Evolutionary conservation across 306 rosid genomes (phyloP), one percentile per base, ranked within the genome.

Genomic region (Cyamopsis tetragonoloba): DNA sequence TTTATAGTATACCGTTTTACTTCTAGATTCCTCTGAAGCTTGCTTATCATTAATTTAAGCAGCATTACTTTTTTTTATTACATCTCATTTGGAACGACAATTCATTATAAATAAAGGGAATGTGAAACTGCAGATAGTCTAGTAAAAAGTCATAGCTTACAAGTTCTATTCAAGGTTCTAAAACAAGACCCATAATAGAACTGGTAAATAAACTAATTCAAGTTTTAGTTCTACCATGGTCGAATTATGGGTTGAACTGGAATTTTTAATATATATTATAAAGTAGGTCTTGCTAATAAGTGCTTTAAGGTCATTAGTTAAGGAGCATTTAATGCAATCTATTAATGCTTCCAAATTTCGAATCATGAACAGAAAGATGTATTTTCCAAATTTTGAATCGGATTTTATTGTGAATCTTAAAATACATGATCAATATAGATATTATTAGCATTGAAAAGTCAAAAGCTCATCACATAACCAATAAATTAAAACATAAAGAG

Each of bases 111-210:
- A 44, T 60, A 27, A 3, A 60, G 41, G 13, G 65, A 60, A 76
- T 60, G 3, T 13, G 11, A 32, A 41, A 24, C 20, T 39, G 18
- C 18, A 49, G 35, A 59, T 49, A 28, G 69, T 64, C 55, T 57
- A 30, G 28, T 50, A 51, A 39, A n/a, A 49, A 60, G 42, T n/a
- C 73, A 61, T 28, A 68, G 30, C 62, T 60, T 59, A 23, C 39
- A 19, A 57, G 20, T 73, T 64, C 31, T 64, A 54, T 10, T 22
- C 35, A 27, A 42, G 55, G 15, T 20, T 70, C 42, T 31, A 58
- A 19, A 43, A n/a, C 66, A 6, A 35, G 51, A 31, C 50, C 34
- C 2, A 1, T 48, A 49, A 19, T 14, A 19, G 47, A 68, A 31
- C 15, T 1, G 4, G 7, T 49, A 50, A 47, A 22, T 20, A 2